Percentiles rank a stretch among this genome's conserved stretches.
Evolutionary conservation across 495 filamentous ascomycete species (phyloP).

Genomic region (Durotheca rogersii): DNA sequence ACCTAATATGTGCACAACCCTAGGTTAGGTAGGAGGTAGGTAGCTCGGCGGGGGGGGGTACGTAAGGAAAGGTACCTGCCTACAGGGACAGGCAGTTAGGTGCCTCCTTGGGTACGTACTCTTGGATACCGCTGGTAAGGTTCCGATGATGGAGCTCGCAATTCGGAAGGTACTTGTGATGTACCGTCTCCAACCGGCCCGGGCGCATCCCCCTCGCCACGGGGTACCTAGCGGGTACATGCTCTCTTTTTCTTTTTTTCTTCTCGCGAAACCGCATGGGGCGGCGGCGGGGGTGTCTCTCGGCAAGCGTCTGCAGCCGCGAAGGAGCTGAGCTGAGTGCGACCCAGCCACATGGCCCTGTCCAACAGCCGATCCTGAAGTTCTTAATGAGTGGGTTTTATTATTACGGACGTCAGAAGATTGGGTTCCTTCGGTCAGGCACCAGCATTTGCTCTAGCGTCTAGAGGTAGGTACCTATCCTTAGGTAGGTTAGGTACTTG

Average conservation of each 20-base stretch:
- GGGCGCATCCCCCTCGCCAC: not conserved
- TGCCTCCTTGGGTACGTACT: too few relatives aligned
- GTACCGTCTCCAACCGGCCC: too few relatives aligned
- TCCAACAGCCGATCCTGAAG: slow-evolving; percentile 30
- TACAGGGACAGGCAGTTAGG: too few relatives aligned
- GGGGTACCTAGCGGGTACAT: slow-evolving; percentile 12
- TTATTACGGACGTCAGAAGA: slow-evolving; percentile 26
- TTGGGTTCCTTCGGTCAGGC: slow-evolving; percentile 6
- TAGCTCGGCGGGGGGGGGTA: too few relatives aligned
- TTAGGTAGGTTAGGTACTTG: not conserved
- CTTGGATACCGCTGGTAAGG: too few relatives aligned
- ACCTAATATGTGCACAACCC: not conserved
- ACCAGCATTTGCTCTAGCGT: slow-evolving; percentile 8
- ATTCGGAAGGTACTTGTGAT: too few relatives aligned
- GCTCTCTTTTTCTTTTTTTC: too few relatives aligned
- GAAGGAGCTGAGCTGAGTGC: slow-evolving; percentile 33
- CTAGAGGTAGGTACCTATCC: slow-evolving; percentile 2
- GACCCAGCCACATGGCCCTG: slow-evolving; percentile 35
- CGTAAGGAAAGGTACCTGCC: too few relatives aligned
- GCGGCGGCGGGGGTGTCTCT: slow-evolving; percentile 24
- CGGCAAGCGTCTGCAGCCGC: slow-evolving; percentile 34
- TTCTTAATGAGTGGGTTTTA: slow-evolving; percentile 25
- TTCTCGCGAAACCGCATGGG: slow-evolving; percentile 4
- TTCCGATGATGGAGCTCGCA: too few relatives aligned
- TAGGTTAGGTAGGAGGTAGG: too few relatives aligned